Evolutionary conservation across 1,139 yeast species (phyloP), one percentile per base, ranked within the genome.

Genomic region (Pichia sp.): DNA sequence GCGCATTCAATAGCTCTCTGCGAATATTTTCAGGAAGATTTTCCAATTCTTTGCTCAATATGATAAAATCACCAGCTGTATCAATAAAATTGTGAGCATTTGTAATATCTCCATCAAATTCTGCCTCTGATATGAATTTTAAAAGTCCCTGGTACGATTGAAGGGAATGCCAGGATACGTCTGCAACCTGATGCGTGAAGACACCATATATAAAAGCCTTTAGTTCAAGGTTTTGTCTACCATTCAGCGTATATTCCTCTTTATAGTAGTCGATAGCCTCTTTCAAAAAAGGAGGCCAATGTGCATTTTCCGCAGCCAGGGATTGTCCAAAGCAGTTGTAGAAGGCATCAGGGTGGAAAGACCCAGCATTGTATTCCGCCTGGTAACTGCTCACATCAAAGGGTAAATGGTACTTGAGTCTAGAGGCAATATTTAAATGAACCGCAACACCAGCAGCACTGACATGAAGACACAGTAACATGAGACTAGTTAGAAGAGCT

Each of bases 311-410:
- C 3, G 80, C 77, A 4, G 68, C 70, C 6, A 67, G 66, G 5
- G 69, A 60, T 32, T 56, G 48, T 5, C 65, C 69, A 39, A 71
- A 56, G 50, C 83, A 77, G 21, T 67, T 62, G 51, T 77, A 76
- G 46, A 74, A 70, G 0, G 78, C 73, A 49, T 77, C 84, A 0
- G 83, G 84, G 47, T 70, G 72, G 50, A 76, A 76, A 0, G 80
- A 65, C 0, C 83, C 83, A 1, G 77, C 68, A 14, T 66, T 55
- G 24, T 60, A 43, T 7, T 47, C 39, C 6, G 23, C 23, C 20
- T 30, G 32, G 10, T 30, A 29, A 3, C 40, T 45, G 6, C 38
- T 37, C 6, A 64, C 36, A 3, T 53, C 57, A 8, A 39, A 35
- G 1, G 69, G 67, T 11, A 63, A 42, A 29, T 45, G 44, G 1